phyloP scores from a whole-genome alignment of 768 basidiomycete genomes.

The Suillus subluteus region DNA sequence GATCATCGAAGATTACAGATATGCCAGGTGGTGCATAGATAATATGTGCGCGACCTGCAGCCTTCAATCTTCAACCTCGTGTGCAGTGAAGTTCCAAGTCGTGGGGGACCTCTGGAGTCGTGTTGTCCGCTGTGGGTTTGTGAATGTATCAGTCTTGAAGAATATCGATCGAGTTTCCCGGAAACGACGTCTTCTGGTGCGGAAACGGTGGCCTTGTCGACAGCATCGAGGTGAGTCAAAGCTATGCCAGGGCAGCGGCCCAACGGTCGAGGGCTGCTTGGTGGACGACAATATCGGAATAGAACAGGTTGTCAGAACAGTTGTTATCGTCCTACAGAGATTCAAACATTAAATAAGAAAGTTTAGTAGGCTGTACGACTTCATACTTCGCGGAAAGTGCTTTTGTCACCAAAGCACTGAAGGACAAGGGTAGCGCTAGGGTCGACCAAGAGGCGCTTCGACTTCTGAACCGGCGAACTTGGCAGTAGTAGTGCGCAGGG shows the following conservation, averaged over 20 bases:
- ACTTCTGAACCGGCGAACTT: neutral
- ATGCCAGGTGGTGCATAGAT: too few relatives aligned
- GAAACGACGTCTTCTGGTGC: too few relatives aligned
- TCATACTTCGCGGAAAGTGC: neutral
- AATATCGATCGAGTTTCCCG: neutral
- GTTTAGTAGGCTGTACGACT: neutral
- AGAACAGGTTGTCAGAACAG: neutral
- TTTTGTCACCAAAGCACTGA: neutral
- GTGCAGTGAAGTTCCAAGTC: too few relatives aligned
- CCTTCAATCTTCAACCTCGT: too few relatives aligned
- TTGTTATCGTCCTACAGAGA: neutral
- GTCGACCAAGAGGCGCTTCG: neutral
- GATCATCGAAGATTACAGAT: too few relatives aligned
- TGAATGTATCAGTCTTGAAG: neutral
- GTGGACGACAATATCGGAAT: too few relatives aligned
- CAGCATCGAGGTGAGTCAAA: neutral
- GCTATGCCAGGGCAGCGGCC: neutral
- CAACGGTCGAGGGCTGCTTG: neutral
- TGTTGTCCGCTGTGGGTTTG: too few relatives aligned
- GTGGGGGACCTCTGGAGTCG: too few relatives aligned
- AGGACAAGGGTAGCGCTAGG: neutral
- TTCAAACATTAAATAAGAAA: neutral
- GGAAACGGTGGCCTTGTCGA: neutral
- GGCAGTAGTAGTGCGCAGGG: neutral
- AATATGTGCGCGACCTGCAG: too few relatives aligned